Base-by-base conservation (phyloP, 1,139 yeast genomes). In the Protomyces inundatus region DNA sequence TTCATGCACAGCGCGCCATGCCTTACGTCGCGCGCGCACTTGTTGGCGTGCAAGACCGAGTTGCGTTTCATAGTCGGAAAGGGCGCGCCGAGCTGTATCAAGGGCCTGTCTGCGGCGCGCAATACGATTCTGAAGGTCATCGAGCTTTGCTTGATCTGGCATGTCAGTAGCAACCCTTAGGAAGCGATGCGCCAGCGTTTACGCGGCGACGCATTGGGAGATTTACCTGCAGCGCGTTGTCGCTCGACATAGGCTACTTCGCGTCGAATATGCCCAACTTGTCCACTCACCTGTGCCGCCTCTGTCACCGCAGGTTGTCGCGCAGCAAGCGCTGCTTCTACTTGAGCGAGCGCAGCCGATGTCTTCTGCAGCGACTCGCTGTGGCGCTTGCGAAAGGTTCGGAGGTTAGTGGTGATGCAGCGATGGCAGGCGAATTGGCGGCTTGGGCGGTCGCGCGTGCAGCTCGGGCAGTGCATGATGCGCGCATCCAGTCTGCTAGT, bases 81-180 rank as follows among this genome's bases (percentile, higher is more conserved):
- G 30, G 10, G 23, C 6, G 9, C n/a, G 23, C n/a, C 56, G 45
- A 14, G 62, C 62, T 6, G 35, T 40, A 2, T 58, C 62, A 6
- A 58, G 52, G 34, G 46, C 50, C 16, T 51, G 42, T 12, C 56
- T 51, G n/a, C 56, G 62, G 6, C 62, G 62, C n/a, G 62, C 56
- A 23, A 52, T 40, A 2, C 54, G 51, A 42, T 58, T 55, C 32
- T 55, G 45, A 40, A 58, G 23, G 40, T 52, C 62, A 10, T 58
- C 62, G 30, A 58, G 14, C 6, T 52, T 45, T 7, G 14, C 37
- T 35, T 58, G 62, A 16, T 40, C 62, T 58, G 30, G n/a, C 52
- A n/a, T 14, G 12, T 14, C 32, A 32, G 40, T 14, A 42, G 42
- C 50, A 14, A 14, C 3, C 16, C 33, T 16, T 1, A 23, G 23